phyloP scores from a whole-genome alignment of 805 yeast species.

The Wickerhamomyces subpelliculosus region DNA sequence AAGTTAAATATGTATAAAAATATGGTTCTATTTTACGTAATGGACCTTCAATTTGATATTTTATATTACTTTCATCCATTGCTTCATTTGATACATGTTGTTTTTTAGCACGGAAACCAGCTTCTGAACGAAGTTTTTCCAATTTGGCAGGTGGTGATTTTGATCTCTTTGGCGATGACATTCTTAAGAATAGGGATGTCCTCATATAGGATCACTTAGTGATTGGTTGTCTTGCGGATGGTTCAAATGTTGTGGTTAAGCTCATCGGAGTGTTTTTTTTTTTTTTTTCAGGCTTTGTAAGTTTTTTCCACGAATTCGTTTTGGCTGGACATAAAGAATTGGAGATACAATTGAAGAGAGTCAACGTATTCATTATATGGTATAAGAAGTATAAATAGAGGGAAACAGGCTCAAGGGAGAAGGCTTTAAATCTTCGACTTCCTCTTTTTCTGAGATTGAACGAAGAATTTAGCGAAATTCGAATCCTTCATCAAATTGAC shows the following conservation, averaged over 20 bases:
- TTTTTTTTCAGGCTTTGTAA: no score
- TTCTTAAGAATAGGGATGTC: background rate
- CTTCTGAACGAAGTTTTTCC: constrained; percentile 9
- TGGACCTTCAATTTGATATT: constrained; percentile 49
- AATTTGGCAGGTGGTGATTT: constrained; percentile 12
- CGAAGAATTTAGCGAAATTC: background rate
- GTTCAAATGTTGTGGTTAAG: no score
- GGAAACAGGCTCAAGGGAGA: no score
- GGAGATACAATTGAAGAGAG: no score
- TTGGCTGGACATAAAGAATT: no score
- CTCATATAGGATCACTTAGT: no score
- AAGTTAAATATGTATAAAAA: constrained; percentile 82
- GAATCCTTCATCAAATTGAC: constrained; percentile 19
- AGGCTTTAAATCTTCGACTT: background rate
- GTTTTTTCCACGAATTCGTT: no score
- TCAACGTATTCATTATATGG: no score
- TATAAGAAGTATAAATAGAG: no score
- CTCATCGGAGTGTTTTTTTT: no score
- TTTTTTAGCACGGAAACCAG: constrained; percentile 14
- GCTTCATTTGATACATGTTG: constrained; percentile 15
- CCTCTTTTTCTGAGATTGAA: constrained; percentile 1
- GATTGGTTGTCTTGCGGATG: no score
- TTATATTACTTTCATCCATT: constrained; percentile 36
- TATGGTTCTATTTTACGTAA: constrained; percentile 78
- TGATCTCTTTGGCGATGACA: constrained; percentile 3